Base-by-base conservation (phyloP, 202 grass and related monocot genomes). In the Panicum hallii region DNA sequence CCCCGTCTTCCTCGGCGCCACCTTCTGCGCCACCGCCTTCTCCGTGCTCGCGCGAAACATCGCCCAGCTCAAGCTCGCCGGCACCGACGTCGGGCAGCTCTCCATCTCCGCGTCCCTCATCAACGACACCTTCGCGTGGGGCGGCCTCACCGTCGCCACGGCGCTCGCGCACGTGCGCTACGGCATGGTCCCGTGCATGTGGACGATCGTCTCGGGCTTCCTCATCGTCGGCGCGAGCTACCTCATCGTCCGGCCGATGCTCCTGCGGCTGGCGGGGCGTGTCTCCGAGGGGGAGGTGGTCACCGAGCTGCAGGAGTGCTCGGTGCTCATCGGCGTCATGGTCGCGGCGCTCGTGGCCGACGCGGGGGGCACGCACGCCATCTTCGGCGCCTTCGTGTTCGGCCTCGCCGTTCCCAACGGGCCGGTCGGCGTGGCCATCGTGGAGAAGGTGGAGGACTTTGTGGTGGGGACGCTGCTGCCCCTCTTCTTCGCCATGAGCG, bases 371-470 rank as follows among this genome's bases (percentile, higher is more conserved):
- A 89, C 83, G 69, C 91, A 97, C 83, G 92, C 84, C 23, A 88
- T 89, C 1, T 92, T 91, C 4, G 94, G 92, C 22, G 94, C 92
- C 12, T 91, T 97, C 81, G 79, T 90, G 0, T 91, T 90, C 58
- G 94, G 94, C 7, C 73, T 97, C 57, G 79, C 84, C 12, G 83
- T 97, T 89, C 94, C 94, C 1, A 93, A 97, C 30, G 94, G 94
- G 3, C 92, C 92, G 2, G 47, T 97, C 49, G 90, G 94, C 5
- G 70, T 86, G 22, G 79, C 84, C 1, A 44, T 94, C 38, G 86
- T 94, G 26, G 94, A 92, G 78, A 97, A 87, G 74, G 88, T 90
- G 57, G 92, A 92, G 84, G 90, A 97, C 71, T 67, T 94, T 44
- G 88, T 94, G 34, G 52, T 78, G 20, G 91, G 94, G 5, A 68